Base-by-base conservation (phyloP, 2,329 filamentous ascomycete species). In the Hymenoscyphus fructigenus region DNA sequence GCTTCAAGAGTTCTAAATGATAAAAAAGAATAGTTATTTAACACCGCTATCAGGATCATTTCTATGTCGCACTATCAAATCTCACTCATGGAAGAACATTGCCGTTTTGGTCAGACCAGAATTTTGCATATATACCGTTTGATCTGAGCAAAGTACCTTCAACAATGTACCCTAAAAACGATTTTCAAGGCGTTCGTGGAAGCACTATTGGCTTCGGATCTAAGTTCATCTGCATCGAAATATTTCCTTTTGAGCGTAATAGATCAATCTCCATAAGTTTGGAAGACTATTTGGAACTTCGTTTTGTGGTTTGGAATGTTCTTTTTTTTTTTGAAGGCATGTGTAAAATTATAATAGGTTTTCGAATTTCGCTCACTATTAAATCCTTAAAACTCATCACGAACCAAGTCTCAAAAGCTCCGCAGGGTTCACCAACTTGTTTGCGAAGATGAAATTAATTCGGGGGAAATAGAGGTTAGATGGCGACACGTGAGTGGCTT, bases 121-220 rank as follows among this genome's bases (percentile, higher is more conserved):
- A 77, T 0, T 78, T 77, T 14, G 82, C 79, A 10, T 88, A 86
- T 56, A 65, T 85, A 0, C 82, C 83, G 0, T 78, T 84, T 47
- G 66, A 68, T 62, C 1, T 14, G 7, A 14, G 29, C 65, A 26
- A 64, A 5, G 2, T 17, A 2, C 28, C 12, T 5, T 9, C 15
- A 4, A 57, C 26, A 2, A 2, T 3, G 12, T 3, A 57, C 17
- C 2, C 55, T 3, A 29, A 32, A 3, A 29, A 17, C 7, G 15
- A 14, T 20, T 9, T 15, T 57, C 12, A 32, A 57, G 26, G 12
- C 12, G 3, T 57, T 32, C 55, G 26, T 32, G 55, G 17, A 17
- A 34, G 0, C n/a, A 57, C 55, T 3, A 32, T 57, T 34, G 55
- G 55, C 7, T 32, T 57, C 26, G 55, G 55, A 32, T 17, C 55